Evolutionary conservation across 305 asterid genomes (phyloP), one percentile per base, ranked within the genome.

Genomic region (Fraxinus floribunda): DNA sequence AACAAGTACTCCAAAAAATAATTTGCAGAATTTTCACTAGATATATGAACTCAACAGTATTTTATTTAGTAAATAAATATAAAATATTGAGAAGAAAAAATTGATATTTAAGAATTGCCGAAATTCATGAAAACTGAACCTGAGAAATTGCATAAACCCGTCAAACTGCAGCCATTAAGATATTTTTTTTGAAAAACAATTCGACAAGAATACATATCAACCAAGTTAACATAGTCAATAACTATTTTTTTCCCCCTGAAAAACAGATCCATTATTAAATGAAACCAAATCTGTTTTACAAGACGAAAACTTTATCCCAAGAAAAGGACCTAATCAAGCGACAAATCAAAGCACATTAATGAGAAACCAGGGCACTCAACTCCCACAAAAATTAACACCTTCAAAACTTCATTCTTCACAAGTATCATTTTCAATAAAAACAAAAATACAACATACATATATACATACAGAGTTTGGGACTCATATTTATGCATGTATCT

Each of bases 381-480:
- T 89, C 91, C 85, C 87, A 87, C 84, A 80, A 82, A 83, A 89
- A 79, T 68, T 68, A 87, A 79, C 83, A 29, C 79, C 38, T 39
- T 7, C 15, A 80, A 75, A 85, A 81, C 81, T 55, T n/a, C 74
- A 76, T 13, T 83, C 9, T 68, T 81, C 85, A 13, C 52, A 87
- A 78, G 84, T 86, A 77, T 64, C 86, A 76, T 72, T 80, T 74
- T 76, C 75, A 20, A 20, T 22, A 64, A 81, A 81, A 79, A 5
- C 75, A 29, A 18, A 49, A 78, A 79, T 79, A 57, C 38, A 74
- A 78, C 41, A 85, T 36, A 76, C 15, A 76, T 18, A 81, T 36
- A 70, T 8, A 81, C 83, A 75, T 77, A 16, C 26, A 62, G 26
- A 39, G 52, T 32, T 26, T 34, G 44, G 41, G 15, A 78, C 2